A percentile compares a stretch with the other conserved stretches of the same genome.
These are phyloP conservation scores for Ophiosphaerella korrae DNA, from an alignment of 2,329 filamentous ascomycete species.

Conservation along the genomic window DNA sequence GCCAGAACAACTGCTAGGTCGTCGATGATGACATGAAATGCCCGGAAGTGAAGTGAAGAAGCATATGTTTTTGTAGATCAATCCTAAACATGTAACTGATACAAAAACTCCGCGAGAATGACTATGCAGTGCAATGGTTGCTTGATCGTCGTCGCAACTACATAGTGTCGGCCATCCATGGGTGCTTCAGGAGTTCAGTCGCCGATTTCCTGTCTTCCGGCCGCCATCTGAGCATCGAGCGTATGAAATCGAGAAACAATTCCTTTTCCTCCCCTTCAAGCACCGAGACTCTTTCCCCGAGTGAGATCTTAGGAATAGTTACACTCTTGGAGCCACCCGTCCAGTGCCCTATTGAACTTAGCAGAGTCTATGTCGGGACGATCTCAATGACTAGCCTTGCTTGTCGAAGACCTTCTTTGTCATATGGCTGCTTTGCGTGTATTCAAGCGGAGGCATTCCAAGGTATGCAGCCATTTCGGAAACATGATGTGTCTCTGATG, in stretches of 20 bases:
- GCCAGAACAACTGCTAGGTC: conserved; percentile 17
- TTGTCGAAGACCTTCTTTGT: conserved; percentile 30
- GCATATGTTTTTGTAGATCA: conserved; percentile 14
- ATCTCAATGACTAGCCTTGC: conserved; percentile 25
- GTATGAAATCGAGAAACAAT: conserved; percentile 41
- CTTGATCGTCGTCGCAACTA: conserved; percentile 25
- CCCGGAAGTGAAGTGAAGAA: conserved; percentile 18
- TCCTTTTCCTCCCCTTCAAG: conserved; percentile 35
- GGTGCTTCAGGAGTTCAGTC: conserved; percentile 19
- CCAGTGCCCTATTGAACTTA: conserved; percentile 24
- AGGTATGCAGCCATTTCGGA: conserved; percentile 39
- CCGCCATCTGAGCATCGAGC: conserved; percentile 44
- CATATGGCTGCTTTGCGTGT: conserved; percentile 23
- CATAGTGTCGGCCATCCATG: conserved; percentile 4
- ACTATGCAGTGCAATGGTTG: conserved; percentile 23
- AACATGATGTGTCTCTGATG: conserved; percentile 37
- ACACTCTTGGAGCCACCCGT: conserved; percentile 19
- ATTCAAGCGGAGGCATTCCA: conserved; percentile 30
- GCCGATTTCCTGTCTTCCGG: conserved; percentile 39
- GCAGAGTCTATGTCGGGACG: conserved; percentile 14
- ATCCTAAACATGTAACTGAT: conserved; percentile 8
- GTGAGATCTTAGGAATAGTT: conserved; percentile 21
- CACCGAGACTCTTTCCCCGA: conserved; percentile 17
- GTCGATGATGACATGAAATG: conserved; percentile 17
- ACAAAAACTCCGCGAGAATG: conserved; percentile 15